These are phyloP conservation scores for Somion occarium DNA, from an alignment of 1,284 basidiomycete genomes.

Conservation along the genomic window DNA sequence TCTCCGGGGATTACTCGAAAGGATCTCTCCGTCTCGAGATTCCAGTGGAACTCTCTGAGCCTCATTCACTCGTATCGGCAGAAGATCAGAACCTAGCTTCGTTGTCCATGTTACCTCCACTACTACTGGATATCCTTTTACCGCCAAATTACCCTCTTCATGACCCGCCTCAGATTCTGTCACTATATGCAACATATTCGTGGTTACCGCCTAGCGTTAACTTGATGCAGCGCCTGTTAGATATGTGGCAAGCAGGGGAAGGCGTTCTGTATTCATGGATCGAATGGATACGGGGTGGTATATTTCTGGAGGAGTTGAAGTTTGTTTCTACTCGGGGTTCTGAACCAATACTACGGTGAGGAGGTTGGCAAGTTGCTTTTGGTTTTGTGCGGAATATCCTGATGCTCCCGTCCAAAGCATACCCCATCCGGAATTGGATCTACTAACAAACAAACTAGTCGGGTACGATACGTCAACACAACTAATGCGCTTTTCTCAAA, in stretches of 20 bases:
- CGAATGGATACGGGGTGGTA: slow-evolving; percentile 61
- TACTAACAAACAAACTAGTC: slow-evolving; percentile 44
- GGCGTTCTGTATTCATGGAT: slow-evolving; percentile 65
- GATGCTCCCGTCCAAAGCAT: no score
- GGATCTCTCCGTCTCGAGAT: slow-evolving; percentile 51
- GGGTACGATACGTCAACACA: slow-evolving; percentile 43
- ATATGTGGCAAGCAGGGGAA: slow-evolving; percentile 58
- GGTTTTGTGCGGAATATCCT: no score
- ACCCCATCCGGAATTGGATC: slow-evolving; percentile 47
- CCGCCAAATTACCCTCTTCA: slow-evolving; percentile 54
- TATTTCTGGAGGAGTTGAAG: slow-evolving; percentile 43
- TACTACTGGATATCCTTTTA: slow-evolving; percentile 52
- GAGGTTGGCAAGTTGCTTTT: no score
- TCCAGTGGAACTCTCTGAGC: slow-evolving; percentile 51
- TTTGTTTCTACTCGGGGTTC: slow-evolving; percentile 25
- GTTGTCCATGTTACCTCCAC: slow-evolving; percentile 53
- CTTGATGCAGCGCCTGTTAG: slow-evolving; percentile 38
- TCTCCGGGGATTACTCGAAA: slow-evolving; percentile 38
- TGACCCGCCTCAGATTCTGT: slow-evolving; percentile 47
- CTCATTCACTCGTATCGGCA: slow-evolving; percentile 20
- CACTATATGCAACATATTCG: slow-evolving; percentile 49
- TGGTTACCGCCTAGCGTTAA: slow-evolving; percentile 47
- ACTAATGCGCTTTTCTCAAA: slow-evolving; percentile 49
- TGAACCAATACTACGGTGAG: slow-evolving; percentile 41
- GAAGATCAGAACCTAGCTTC: slow-evolving; percentile 18